Evolutionary conservation across 2,329 filamentous ascomycete genomes (phyloP).

Genomic region (Thelonectria blattea): DNA sequence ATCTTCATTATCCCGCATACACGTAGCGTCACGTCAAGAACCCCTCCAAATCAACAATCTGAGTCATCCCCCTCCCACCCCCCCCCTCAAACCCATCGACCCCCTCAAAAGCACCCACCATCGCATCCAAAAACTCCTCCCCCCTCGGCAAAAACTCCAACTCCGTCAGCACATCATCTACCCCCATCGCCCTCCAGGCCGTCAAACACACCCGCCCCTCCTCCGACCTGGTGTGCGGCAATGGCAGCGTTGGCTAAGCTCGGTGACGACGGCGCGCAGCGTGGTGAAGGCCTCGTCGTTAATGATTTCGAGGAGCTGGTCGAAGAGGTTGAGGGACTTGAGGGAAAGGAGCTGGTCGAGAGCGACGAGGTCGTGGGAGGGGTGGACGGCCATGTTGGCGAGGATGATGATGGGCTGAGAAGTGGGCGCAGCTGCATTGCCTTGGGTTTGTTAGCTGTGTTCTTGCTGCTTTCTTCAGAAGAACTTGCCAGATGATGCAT

Average conservation of each 20-base stretch:
- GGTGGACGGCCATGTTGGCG: slow-evolving; percentile 41
- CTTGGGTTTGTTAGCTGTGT: slow-evolving; percentile 17
- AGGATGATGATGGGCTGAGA: slow-evolving; percentile 44
- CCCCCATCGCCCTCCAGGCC: not conserved
- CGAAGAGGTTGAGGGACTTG: slow-evolving; percentile 38
- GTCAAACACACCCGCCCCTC: slow-evolving; percentile 14
- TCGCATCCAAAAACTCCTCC: not conserved
- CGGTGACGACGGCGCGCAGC: slow-evolving; percentile 23
- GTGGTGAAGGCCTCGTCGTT: slow-evolving; percentile 26
- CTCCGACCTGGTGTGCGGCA: slow-evolving; percentile 7
- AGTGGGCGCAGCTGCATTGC: slow-evolving; percentile 41
- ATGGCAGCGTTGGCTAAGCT: slow-evolving; percentile 28
- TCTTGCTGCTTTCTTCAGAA: not conserved
- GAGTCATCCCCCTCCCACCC: not conserved
- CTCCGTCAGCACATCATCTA: not conserved
- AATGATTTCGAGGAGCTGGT: slow-evolving; percentile 32
- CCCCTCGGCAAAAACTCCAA: slow-evolving; percentile 10
- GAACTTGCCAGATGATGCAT: slow-evolving; percentile 41
- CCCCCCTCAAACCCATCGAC: not conserved
- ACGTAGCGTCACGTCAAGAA: too few species aligned
- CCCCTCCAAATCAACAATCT: slow-evolving; percentile 1
- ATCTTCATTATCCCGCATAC: too few species aligned
- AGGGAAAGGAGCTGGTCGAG: slow-evolving; percentile 39
- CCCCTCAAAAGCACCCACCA: slow-evolving; percentile 13
- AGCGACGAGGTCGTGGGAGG: slow-evolving; percentile 32